A percentile compares a stretch with the other conserved stretches of the same genome.
Evolutionary conservation across 2,329 filamentous ascomycete species (phyloP).

Genomic region (Fusarium redolens): DNA sequence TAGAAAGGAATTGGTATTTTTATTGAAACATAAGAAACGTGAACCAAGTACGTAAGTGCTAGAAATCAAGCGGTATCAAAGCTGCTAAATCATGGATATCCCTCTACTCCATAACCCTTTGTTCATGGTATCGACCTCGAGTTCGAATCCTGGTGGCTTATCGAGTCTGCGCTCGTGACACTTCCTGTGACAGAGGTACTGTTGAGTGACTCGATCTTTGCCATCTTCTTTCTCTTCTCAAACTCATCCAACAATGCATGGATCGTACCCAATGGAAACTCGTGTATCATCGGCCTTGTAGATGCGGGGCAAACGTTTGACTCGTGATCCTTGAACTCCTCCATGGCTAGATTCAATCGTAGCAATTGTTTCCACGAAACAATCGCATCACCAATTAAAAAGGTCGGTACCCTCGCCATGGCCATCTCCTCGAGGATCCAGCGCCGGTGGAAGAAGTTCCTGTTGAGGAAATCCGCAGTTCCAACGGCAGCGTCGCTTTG

Average conservation of each 20-base stretch:
- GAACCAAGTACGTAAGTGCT: not conserved
- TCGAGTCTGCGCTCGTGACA: slow-evolving; percentile 20
- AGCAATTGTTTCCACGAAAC: slow-evolving; percentile 52
- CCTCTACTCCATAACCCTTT: not conserved
- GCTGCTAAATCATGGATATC: slow-evolving; percentile 1
- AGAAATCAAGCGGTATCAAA: not conserved
- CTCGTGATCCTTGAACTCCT: slow-evolving; percentile 50
- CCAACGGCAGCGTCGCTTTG: slow-evolving; percentile 40
- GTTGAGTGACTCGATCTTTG: slow-evolving; percentile 31
- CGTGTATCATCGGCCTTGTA: slow-evolving; percentile 10
- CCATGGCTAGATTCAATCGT: slow-evolving; percentile 49
- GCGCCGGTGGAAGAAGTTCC: slow-evolving; percentile 50
- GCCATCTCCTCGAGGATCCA: slow-evolving; percentile 54
- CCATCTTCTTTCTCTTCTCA: slow-evolving; percentile 30
- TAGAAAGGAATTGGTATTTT: not conserved
- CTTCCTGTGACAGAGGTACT: slow-evolving; percentile 16
- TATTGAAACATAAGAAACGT: not conserved
- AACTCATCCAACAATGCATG: slow-evolving; percentile 36
- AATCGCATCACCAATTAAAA: slow-evolving; percentile 51
- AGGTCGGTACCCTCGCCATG: slow-evolving; percentile 47
- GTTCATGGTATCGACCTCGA: not conserved
- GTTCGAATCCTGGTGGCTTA: slow-evolving; percentile 15
- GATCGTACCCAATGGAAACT: slow-evolving; percentile 32
- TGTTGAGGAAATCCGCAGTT: slow-evolving; percentile 45
- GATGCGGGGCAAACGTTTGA: slow-evolving; percentile 46